Evolutionary conservation across 2,329 filamentous ascomycete genomes (phyloP), one percentile per base, ranked within the genome.

Genomic region (Massarina eburnea): DNA sequence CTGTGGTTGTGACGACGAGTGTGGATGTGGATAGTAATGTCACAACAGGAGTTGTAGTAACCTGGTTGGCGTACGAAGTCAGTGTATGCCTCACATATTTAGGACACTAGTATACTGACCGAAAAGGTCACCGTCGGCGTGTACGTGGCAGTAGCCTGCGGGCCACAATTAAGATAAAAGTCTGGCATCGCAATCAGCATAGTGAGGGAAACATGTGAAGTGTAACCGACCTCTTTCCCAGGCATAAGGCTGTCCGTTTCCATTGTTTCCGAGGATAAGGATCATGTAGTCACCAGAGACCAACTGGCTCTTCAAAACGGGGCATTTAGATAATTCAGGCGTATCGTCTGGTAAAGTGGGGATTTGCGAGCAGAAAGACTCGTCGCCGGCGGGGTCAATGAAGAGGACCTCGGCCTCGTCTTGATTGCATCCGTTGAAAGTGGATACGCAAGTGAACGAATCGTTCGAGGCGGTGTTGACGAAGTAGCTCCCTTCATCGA

Each of bases 261-360:
- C 73, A 46, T 76, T 76, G 51, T 76, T 73, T 27, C 75, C 75
- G 26, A 73, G 54, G 5, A 77, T 61, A 12, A 76, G 49, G 8
- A 77, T 59, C 3, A 72, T 69, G 70, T 72, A 76, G 26, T 71
- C 67, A 6, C 74, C 74, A 34, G 68, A 67, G n/a, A 52, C 59
- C 59, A 77, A 71, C 41, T 75, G 59, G 37, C 63, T 66, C 55
- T 76, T 76, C 17, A 59, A 47, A 21, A 74, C 64, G 2, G 72
- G 71, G 45, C 74, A 77, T 45, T 66, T 73, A 3, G 74, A 70
- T 24, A 73, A 30, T 51, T 73, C 58, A 7, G 66, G 57, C 2
- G 58, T 61, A 39, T 72, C 57, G 26, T 71, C 70, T 3, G 73
- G 73, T 3, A 61, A 64, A 18, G 75, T 68, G 1, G 61, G 56